Base-by-base conservation (phyloP, 2,329 filamentous ascomycete species). In the Neurospora crassa region DNA sequence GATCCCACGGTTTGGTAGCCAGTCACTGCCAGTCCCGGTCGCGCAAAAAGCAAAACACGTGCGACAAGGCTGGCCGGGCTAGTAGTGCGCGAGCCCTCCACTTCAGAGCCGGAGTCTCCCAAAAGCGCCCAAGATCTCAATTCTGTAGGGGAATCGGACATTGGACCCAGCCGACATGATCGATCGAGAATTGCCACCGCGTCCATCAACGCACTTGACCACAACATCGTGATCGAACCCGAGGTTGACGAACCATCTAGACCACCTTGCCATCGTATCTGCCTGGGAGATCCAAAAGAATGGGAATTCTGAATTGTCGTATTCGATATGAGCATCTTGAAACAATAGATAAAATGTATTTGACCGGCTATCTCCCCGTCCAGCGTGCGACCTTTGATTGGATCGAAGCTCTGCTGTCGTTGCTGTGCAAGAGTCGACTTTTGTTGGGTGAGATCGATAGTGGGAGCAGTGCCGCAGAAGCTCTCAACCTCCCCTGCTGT, bases 81-180 rank as follows among this genome's bases (percentile, higher is more conserved):
- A 20, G 45, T 59, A 37, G 45, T 59, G 53, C 34, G 5, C 8
- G 34, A 37, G 34, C 34, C 16, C 53, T 63, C 53, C 53, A 63
- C 53, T 63, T 11, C 53, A 37, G 53, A n/a, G 53, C 20, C 47
- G 47, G 45, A 5, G 14, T 29, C 45, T 29, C 20, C 24, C 20
- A 11, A 63, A 37, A 63, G 53, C 24, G 24, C 53, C 53, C 14
- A 63, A 42, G 68, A 70, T 70, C 68, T 63, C 45, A 67, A 11
- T 70, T 67, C n/a, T 67, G n/a, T n/a, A 70, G 45, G 40, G 34
- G n/a, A 40, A 70, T 70, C 68, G 68, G 59, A 24, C 47, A 40
- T 18, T 42, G 68, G 41, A 59, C 45, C 8, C n/a, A 29, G 40
- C 29, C 34, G 18, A 37, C 37, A 24, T 53, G 42, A 59, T 59